phyloP scores from a whole-genome alignment of 73 alveolate genomes.

The Diophrys appendiculata region DNA sequence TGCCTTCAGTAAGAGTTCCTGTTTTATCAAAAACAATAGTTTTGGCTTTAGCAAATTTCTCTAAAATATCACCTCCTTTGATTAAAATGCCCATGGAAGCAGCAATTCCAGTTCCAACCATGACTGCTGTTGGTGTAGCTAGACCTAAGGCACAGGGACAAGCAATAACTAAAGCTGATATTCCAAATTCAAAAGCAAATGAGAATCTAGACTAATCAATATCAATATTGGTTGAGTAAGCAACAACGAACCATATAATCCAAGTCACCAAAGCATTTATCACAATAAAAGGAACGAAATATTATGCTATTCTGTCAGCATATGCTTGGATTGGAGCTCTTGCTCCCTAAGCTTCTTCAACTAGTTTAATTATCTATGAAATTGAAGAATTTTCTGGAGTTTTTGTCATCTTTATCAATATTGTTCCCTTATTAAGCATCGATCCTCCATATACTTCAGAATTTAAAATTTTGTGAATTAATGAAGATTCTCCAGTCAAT shows the following conservation, averaged over 20 bases:
- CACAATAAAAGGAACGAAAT: conserved; percentile 77
- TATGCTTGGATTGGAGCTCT: conserved; percentile 76
- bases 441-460: conserved; percentile 75
- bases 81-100: conserved; percentile 82
- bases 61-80: conserved; percentile 89
- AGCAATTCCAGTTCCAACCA: conserved; percentile 95
- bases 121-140: conserved; percentile 98
- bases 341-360: conserved; percentile 76
- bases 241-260: conserved; percentile 73
- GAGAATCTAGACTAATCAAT: conserved; percentile 41
- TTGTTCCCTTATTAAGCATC: conserved; percentile 58
- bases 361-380: conserved; percentile 77
- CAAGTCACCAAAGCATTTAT: conserved; percentile 71
- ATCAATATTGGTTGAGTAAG: conserved; percentile 59
- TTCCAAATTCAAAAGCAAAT: conserved; percentile 64
- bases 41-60: conserved; percentile 64
- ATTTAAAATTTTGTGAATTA: conserved; percentile 54
- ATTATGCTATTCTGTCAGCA: conserved; percentile 69
- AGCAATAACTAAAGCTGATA: conserved; percentile 78
- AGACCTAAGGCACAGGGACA: conserved; percentile 99
- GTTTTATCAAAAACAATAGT: conserved; percentile 94
- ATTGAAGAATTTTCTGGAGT: conserved; percentile 73
- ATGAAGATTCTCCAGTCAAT: conserved; percentile 85
- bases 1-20: conserved; percentile 91
- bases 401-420: conserved; percentile 64